phyloP scores from a whole-genome alignment of 306 rosid species.

The Hylodesmum podocarpum region DNA sequence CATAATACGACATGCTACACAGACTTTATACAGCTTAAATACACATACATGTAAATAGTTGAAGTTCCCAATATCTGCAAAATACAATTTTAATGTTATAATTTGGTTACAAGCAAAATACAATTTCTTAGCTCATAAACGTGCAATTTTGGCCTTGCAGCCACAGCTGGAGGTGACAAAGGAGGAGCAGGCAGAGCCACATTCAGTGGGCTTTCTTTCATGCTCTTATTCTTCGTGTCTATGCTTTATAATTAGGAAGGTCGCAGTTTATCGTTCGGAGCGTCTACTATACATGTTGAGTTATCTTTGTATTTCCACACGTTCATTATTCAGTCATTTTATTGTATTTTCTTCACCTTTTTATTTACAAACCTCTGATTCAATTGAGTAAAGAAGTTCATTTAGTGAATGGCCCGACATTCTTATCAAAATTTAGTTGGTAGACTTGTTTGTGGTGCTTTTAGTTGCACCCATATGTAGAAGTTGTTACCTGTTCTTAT shows the following conservation, averaged over 20 bases:
- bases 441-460: slow-evolving; percentile 21
- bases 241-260: slow-evolving; percentile 37
- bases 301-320: slow-evolving; percentile 16
- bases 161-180: slow-evolving; percentile 21
- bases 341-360: slow-evolving; percentile 8
- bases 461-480: slow-evolving; percentile 2
- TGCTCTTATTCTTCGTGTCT: slow-evolving; percentile 47
- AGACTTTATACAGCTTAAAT: neutral
- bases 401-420: neutral
- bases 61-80: neutral
- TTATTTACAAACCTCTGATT: slow-evolving; percentile 19
- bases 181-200: slow-evolving; percentile 40
- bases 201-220: slow-evolving; percentile 44
- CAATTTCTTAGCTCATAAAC: neutral
- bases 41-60: neutral
- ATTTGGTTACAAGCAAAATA: neutral
- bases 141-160: slow-evolving; percentile 24
- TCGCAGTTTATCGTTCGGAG: neutral
- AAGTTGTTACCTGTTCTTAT: neutral
- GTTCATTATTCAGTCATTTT: neutral
- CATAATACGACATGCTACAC: too few species aligned
- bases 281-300: neutral
- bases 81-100: neutral
- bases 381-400: slow-evolving; percentile 18
- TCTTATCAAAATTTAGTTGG: slow-evolving; percentile 1